Base-by-base conservation (phyloP, 164 flowering plant species). In the Berberis vulgaris region DNA sequence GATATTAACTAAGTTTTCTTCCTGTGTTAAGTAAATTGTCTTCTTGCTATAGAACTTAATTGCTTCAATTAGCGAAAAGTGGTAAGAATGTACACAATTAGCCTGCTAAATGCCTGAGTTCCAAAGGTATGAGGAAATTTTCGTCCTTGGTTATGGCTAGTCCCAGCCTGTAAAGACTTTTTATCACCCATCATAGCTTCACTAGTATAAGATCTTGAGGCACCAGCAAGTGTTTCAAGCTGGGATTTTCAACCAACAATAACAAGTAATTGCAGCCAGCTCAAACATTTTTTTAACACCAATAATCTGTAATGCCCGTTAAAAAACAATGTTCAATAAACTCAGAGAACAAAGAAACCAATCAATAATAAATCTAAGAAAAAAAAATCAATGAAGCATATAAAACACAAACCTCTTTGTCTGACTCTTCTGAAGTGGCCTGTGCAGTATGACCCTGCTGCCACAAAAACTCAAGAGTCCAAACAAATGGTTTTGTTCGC, bases 131-230 rank as follows among this genome's bases (percentile, higher is more conserved):
- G 85, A 45, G 98, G 88, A 70, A 94, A 94, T 59, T 94, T 94
- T 71, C 88, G 99, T 12, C 97, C 99, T 73, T 91, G 95, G 72
- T 87, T 86, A 74, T 94, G 99, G 84, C 99, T 90, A 43, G 97
- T 94, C 98, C 97, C 70, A 97, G 98, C 97, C 71, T 94, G 98
- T 67, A 94, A 65, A 65, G 97, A 97, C 78, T 87, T 94, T 68
- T 78, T 74, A 64, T 94, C 98, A 72, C 98, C 97, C 98, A 90
- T 94, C 98, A 94, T 94, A 69, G 97, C 98, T 80, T 94, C 98
- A 75, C 90, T 94, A 46, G 98, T 94, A 68, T 90, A 94, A 4
- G 96, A 91, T 69, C 69, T 86, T 8, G 67, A 66, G 60, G 99
- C 99, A 79, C 99, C 97, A 68, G 99, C 97, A 80, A 94, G 90